phyloP scores from a whole-genome alignment of 2,329 filamentous ascomycete species.

The Sarocladium strictum region DNA sequence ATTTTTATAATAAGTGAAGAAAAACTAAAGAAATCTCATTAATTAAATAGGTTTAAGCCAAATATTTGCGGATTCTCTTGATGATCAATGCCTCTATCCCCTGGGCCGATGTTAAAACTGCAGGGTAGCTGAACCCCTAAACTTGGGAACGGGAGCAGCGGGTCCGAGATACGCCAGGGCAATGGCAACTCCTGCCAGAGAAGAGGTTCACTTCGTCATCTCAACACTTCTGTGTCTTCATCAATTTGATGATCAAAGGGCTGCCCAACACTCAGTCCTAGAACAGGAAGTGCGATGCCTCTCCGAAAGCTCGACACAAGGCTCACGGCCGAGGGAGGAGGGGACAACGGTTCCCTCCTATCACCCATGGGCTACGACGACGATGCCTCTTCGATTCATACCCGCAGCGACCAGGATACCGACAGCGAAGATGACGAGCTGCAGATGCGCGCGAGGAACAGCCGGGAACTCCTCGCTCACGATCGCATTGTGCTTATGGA shows the following conservation, averaged over 20 bases:
- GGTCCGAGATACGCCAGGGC: not conserved
- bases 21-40: too few species aligned
- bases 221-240: not conserved
- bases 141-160: too few species aligned
- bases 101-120: too few species aligned
- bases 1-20: too few species aligned
- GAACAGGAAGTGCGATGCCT: slow-evolving; percentile 15
- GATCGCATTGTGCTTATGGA: slow-evolving; percentile 68
- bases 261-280: not conserved
- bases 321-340: slow-evolving; percentile 15
- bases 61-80: too few species aligned
- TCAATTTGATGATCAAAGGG: not conserved
- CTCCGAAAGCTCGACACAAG: slow-evolving; percentile 17
- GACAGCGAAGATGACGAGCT: slow-evolving; percentile 73
- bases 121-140: too few species aligned
- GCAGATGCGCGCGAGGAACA: slow-evolving; percentile 58
- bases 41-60: too few species aligned
- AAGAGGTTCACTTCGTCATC: not conserved
- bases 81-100: too few species aligned
- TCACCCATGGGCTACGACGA: slow-evolving; percentile 62
- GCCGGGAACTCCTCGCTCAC: slow-evolving; percentile 62
- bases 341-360: slow-evolving; percentile 46
- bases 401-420: slow-evolving; percentile 65
- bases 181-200: not conserved
- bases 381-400: slow-evolving; percentile 61